A percentile compares a stretch with the other conserved stretches of the same genome.
phyloP scores from a whole-genome alignment of 2,329 filamentous ascomycete genomes.

The Passalora sequoiae region DNA sequence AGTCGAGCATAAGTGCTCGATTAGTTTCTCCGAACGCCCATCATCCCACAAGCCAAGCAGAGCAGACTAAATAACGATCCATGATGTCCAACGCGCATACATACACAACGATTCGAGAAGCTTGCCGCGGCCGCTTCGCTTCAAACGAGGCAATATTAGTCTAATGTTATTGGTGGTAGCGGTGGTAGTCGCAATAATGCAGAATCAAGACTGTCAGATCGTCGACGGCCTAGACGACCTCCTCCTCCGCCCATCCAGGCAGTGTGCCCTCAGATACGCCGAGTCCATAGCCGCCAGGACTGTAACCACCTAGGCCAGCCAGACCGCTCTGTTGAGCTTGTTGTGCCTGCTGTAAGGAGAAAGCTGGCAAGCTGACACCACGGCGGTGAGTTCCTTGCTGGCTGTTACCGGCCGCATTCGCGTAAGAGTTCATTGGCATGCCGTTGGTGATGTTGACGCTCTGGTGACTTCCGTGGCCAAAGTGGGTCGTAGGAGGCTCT shows the following conservation, averaged over 20 bases:
- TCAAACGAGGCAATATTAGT: constrained; percentile 3
- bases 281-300: constrained; percentile 51
- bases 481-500: constrained; percentile 35
- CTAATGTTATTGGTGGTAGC: constrained; percentile 8
- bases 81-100: background rate
- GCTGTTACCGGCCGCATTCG: constrained; percentile 48
- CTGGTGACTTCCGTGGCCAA: constrained; percentile 51
- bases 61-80: no score
- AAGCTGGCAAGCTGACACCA: constrained; percentile 80
- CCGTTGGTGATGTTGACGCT: constrained; percentile 44
- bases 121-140: background rate
- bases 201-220: background rate
- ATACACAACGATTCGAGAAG: background rate
- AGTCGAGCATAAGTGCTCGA: no score
- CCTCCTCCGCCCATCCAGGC: constrained; percentile 61
- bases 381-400: constrained; percentile 55
- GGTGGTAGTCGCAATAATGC: constrained; percentile 15
- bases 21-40: background rate
- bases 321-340: constrained; percentile 48
- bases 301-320: constrained; percentile 54
- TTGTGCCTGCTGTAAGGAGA: constrained; percentile 50
- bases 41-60: background rate
- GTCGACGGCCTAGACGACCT: constrained; percentile 38
- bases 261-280: constrained; percentile 56
- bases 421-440: constrained; percentile 17